Base-by-base conservation (phyloP, 495 filamentous ascomycete genomes). In the Neurospora intermedia region DNA sequence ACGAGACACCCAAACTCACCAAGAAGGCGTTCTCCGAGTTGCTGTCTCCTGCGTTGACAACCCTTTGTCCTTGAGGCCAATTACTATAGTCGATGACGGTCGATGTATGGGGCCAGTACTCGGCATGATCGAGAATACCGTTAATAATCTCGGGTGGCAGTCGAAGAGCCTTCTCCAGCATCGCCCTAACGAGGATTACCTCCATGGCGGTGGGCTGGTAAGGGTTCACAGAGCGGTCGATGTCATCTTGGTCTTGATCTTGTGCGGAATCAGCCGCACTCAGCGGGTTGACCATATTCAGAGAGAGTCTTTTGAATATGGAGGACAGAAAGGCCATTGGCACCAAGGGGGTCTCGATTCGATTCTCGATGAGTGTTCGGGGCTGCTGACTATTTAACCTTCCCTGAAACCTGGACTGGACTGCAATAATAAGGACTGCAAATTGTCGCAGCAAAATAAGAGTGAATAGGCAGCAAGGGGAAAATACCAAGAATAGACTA, bases 81-180 rank as follows among this genome's bases (percentile, higher is more conserved):
- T 71, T 43, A 7, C 70, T 62, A 71, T 72, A 81, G 42, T 76
- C 72, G 15, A 79, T 43, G 43, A 76, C 74, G 6, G 79, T 77
- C 5, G 83, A 80, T 0, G 84, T 83, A 71, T 86, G 84, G 0
- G 87, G 86, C 91, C 91, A 94, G 77, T 93, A 93, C 79, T 92
- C 91, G 27, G 91, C 91, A 46, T 81, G 78, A 76, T 93, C 91
- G 70, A 92, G 76, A 43, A 94, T 88, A 70, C 83, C 79, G 79
- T 93, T 90, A n/a, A 92, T 77, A 27, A 94, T 76, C 73, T 94
- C 91, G 2, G 81, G 74, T 0, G 91, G 91, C 0, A 93, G 79
- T 2, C 77, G 73, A 43, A 83, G 77, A 9, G 76, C 72, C 54
- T 83, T 77, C 42, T 40, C 73, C 9, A 87, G 75, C 74, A 87